Base-by-base conservation (phyloP, 257 asterid species). In the Asclepias syriaca region DNA sequence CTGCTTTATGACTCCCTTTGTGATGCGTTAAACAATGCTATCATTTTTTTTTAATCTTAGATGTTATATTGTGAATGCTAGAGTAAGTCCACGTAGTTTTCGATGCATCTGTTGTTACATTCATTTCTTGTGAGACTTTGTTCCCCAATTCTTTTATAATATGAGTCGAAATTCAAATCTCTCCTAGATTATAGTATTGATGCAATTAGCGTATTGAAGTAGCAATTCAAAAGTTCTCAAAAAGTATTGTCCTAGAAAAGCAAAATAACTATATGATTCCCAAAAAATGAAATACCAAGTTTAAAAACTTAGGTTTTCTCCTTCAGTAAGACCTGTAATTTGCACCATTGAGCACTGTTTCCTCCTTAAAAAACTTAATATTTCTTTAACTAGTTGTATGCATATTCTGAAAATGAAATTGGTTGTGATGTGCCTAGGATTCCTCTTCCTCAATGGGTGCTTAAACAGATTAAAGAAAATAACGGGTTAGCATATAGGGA, bases 381-480 rank as follows among this genome's bases (percentile, higher is more conserved):
- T 27, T 29, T 29, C n/a, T 27, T 12, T 34, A 32, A 34, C 24
- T 18, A 8, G 67, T 37, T 65, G n/a, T 72, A n/a, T 4, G 57
- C 45, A 9, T 70, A 68, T 70, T 66, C 54, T 67, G 61, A 68
- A 71, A 73, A 85, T 76, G 32, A 77, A 64, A 12, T 68, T 76
- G 58, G 74, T 66, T 72, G 66, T 82, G 75, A 63, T 77, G 71
- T 81, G 78, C 77, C 76, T 71, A 89, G 97, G 97, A 83, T 90
- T 75, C 84, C 97, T 71, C 96, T 90, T 72, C 97, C 97, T 53
- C 77, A 12, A 55, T 90, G 97, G 97, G 97, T 90, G 78, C 86
- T 82, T n/a, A 81, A 82, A 74, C 92, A 84, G 74, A 90, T 90
- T 81, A 83, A 87, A 66, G 83, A 77, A 79, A 84, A 88, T 74